phyloP scores from a whole-genome alignment of 2,329 filamentous ascomycete genomes.

The Fusarium virguliforme region DNA sequence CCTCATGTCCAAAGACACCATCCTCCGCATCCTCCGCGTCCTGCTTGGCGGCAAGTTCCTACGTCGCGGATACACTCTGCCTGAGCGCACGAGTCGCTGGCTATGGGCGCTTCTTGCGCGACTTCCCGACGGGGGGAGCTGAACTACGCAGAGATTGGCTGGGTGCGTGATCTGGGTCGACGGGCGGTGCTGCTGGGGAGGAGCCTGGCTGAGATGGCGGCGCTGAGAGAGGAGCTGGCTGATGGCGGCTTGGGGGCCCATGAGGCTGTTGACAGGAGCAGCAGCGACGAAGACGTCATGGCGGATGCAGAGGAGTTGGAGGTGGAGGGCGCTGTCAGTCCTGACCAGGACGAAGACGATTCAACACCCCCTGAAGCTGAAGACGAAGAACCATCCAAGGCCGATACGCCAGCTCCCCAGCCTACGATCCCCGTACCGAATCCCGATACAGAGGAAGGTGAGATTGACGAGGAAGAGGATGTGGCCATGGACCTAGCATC shows the following conservation, averaged over 20 bases:
- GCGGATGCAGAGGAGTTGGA: constrained; percentile 54
- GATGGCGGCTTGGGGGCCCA: constrained; percentile 60
- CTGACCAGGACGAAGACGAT: constrained; percentile 35
- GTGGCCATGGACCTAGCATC: constrained; percentile 63
- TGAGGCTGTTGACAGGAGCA: constrained; percentile 65
- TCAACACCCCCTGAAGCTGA: constrained; percentile 20
- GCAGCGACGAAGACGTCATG: constrained; percentile 58
- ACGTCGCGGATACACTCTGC: constrained; percentile 71
- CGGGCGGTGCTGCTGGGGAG: constrained; percentile 76
- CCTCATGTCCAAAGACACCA: constrained; percentile 76
- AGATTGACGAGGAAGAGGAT: constrained; percentile 54
- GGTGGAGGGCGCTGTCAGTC: constrained; percentile 49
- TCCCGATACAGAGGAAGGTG: constrained; percentile 46
- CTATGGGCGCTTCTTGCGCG: constrained; percentile 86
- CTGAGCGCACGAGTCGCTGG: constrained; percentile 83
- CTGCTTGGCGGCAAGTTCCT: constrained; percentile 77
- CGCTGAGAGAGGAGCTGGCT: constrained; percentile 61
- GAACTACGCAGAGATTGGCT: constrained; percentile 81
- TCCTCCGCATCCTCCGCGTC: constrained; percentile 77
- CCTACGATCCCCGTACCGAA: constrained; percentile 16
- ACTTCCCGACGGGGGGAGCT: constrained; percentile 81
- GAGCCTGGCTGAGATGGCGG: constrained; percentile 69
- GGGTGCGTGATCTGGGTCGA: constrained; percentile 85
- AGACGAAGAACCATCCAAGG: constrained; percentile 10
- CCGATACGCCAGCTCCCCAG: not conserved